Evolutionary conservation across 2,329 filamentous ascomycete species (phyloP), one percentile per base, ranked within the genome.

Genomic region (Clonostachys rosea): DNA sequence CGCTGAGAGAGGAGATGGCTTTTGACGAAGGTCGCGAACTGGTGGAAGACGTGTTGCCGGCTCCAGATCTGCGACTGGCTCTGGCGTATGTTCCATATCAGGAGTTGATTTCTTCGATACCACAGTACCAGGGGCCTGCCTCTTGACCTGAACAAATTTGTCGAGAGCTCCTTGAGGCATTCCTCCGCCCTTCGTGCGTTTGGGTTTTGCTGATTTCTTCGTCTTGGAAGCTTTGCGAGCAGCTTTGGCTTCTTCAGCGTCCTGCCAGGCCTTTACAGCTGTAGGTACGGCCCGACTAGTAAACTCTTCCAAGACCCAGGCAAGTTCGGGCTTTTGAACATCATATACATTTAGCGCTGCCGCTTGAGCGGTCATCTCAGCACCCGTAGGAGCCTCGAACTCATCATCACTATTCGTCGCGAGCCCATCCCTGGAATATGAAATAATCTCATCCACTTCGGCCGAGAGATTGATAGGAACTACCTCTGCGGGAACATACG

Each of bases 401-500:
- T 80, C 69, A 10, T 88, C 84, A 36, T 88, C 83, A 46, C 89
- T 85, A 52, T 81, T 81, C n/a, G 83, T 69, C 3, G 81, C 80
- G 13, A 84, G 62, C 0, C 79, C 79, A 42, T 71, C 71, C 30
- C 81, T 72, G 2, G 71, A 75, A 52, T 67, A 75, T 1, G 62
- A 52, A 4, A 78, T 73, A 2, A 73, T 71, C 49, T 81, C 81
- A 14, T 88, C 84, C 33, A 82, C 78, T 60, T 96, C 91, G 1
- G 76, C 73, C 11, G 82, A 78, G 20, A 96, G 68, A 57, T 95
- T 83, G 37, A 97, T 76, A 1, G 83, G 83, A 3, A 96, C 89
- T 14, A 96, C 76, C 33, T 87, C 78, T 3, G 82, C 75, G 0
- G 94, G 94, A 5, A 85, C 73, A 59, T 87, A 95, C 2, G 87